phyloP scores from a whole-genome alignment of 164 flowering plant genomes.

The Chimonanthus salicifolius region DNA sequence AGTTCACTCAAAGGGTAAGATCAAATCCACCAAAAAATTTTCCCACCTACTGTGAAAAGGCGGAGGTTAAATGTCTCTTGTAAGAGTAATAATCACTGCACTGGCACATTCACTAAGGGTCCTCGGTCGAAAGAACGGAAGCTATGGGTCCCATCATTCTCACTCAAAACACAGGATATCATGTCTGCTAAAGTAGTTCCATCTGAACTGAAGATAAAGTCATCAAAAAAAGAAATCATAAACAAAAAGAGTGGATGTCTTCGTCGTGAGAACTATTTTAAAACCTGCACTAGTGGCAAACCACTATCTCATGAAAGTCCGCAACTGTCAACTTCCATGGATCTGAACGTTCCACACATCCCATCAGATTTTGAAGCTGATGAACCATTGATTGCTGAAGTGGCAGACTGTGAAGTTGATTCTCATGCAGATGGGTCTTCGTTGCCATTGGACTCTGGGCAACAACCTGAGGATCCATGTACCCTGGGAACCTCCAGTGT shows the following conservation, averaged over 20 bases:
- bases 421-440: background rate
- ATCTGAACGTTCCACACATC: constrained; percentile 43
- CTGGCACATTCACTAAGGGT: constrained; percentile 8
- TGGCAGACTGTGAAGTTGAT: constrained; percentile 17
- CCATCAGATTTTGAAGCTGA: constrained; percentile 30
- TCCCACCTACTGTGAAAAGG: constrained; percentile 32
- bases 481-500: constrained; percentile 10
- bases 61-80: constrained; percentile 33
- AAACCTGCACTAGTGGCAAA: constrained; percentile 2
- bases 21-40: constrained; percentile 18
- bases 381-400: constrained; percentile 14
- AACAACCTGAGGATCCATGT: background rate
- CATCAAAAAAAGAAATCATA: constrained; percentile 22
- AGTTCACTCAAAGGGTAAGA: constrained; percentile 26
- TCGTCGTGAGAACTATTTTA: constrained; percentile 6
- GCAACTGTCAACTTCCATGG: constrained; percentile 26
- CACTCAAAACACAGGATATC: constrained; percentile 16
- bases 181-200: constrained; percentile 9
- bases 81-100: constrained; percentile 17
- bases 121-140: constrained; percentile 19
- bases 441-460: constrained; percentile 1
- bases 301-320: constrained; percentile 19
- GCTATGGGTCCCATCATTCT: constrained; percentile 6
- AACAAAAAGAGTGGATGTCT: constrained; percentile 20
- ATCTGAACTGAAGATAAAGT: constrained; percentile 21